phyloP scores from a whole-genome alignment of 2,329 filamentous ascomycete genomes.

The Talaromyces islandicus region DNA sequence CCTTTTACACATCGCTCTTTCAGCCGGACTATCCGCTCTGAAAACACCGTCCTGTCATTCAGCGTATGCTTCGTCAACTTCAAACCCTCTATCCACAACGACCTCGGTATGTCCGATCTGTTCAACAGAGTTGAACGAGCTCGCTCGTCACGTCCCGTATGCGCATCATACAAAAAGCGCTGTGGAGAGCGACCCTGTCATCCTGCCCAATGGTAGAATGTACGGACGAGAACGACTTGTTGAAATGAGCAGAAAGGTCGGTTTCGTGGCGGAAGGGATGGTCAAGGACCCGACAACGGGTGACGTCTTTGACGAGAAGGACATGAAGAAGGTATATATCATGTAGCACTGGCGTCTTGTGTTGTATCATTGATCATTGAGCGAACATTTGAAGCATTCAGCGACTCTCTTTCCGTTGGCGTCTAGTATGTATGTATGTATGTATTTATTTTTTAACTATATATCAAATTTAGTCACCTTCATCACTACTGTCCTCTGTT shows the following conservation, averaged over 20 bases:
- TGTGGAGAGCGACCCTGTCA: conserved; percentile 78
- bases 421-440: neutral
- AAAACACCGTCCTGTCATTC: conserved; percentile 94
- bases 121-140: conserved; percentile 86
- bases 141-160: conserved; percentile 84
- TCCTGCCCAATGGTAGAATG: conserved; percentile 80
- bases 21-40: conserved; percentile 83
- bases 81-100: conserved; percentile 50
- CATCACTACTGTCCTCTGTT: neutral
- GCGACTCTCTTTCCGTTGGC: neutral
- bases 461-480: neutral
- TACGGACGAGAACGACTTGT: conserved; percentile 72
- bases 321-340: conserved; percentile 85
- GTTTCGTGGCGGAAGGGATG: conserved; percentile 52
- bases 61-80: conserved; percentile 50
- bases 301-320: conserved; percentile 55
- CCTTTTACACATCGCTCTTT: conserved; percentile 83
- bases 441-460: neutral
- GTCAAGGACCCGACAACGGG: conserved; percentile 76
- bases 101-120: conserved; percentile 90
- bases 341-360: conserved; percentile 46
- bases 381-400: neutral
- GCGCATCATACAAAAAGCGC: conserved; percentile 92
- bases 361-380: neutral
- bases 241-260: conserved; percentile 73